Evolutionary conservation across 1,284 basidiomycete species (phyloP), one percentile per base, ranked within the genome.

Genomic region (Pholiota adiposa): DNA sequence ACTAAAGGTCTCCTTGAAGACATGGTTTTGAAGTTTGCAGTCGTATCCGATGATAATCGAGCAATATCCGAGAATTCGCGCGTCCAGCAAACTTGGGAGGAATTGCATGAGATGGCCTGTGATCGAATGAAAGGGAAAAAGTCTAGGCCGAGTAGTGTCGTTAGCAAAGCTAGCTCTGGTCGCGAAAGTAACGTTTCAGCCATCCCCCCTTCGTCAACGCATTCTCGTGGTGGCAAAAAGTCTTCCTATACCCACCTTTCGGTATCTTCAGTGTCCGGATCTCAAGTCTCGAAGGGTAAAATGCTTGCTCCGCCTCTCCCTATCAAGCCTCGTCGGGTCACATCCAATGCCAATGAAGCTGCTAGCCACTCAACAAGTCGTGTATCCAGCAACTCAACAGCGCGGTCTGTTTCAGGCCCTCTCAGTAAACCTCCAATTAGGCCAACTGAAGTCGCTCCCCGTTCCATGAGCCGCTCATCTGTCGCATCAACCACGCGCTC

Each of bases 91-190:
- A 90, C 90, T 1, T 94, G 90, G 89, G 73, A 72, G 31, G 92
- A 94, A 73, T 74, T 94, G 34, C 82, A 86, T 63, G 90, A 92
- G 31, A 94, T 94, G 92, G 85, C 81, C 31, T 79, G 79, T 38
- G 92, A 94, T 62, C 81, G 82, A 43, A 73, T 91, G 16, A 75
- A 72, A 36, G 86, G 83, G 8, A 82, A 75, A 63, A 84, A 81
- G 63, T 90, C 90, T 41, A 79, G 89, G 31, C 84, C 91, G 8
- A 72, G 76, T 25, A 92, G 91, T 68, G 80, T 81, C 11, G 72
- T 84, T 61, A 85, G 82, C 67, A 80, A 82, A 48, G 78, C 65
- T 29, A 83, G 79, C 66, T 87, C 86, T 52, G 83, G 84, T 41
- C 77, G 84, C 51, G 80, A 76, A 60, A 88, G 84, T 66, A 79